Conservation (phyloP, 371 early-diverging fungal species). For the Batkoa obscura region DNA sequence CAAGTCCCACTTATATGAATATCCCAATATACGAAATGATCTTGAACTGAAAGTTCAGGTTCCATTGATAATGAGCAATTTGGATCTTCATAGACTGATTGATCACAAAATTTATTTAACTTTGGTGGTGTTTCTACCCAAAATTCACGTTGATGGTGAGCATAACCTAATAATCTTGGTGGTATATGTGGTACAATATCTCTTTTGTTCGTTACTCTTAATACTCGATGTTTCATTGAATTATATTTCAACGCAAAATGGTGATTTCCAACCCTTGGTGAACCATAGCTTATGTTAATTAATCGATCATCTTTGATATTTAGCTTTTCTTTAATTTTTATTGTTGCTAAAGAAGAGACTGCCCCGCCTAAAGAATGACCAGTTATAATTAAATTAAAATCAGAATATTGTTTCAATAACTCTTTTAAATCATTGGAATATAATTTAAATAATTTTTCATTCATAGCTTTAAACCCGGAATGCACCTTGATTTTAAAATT, state of each 20-base stretch:
- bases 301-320: neutral
- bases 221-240: neutral
- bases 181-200: conserved; percentile 1
- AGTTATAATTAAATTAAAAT: conserved; percentile 4
- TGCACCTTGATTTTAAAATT: neutral
- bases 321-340: neutral
- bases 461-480: neutral
- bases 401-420: neutral
- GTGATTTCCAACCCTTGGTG: neutral
- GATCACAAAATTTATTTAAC: neutral
- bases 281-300: neutral
- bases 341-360: neutral
- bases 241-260: neutral
- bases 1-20: neutral
- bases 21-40: neutral
- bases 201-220: neutral
- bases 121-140: neutral
- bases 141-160: neutral
- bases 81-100: neutral
- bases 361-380: conserved; percentile 10
- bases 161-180: neutral
- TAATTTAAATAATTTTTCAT: neutral
- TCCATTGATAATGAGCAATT: neutral
- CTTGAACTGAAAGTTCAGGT: neutral
- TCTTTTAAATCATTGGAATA: neutral